These are phyloP conservation scores for Syzygium aqueum DNA, from an alignment of 345 rosid species.

Conservation along the genomic window DNA sequence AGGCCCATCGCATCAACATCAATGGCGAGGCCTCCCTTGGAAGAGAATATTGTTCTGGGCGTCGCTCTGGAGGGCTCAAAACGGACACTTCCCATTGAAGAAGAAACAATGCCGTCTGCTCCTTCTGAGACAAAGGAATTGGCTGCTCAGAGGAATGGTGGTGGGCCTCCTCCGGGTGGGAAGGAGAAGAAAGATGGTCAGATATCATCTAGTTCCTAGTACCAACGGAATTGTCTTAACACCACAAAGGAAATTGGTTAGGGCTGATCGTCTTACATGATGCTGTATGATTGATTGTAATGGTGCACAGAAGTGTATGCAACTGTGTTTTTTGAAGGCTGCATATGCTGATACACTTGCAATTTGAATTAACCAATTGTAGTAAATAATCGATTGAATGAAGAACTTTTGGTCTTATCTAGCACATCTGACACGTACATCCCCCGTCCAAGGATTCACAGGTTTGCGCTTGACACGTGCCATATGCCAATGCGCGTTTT, in stretches of 20 bases:
- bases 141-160: slow-evolving; percentile 29
- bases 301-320: slow-evolving; percentile 10
- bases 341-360: slow-evolving; percentile 2
- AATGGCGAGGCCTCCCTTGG: slow-evolving; percentile 34
- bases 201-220: slow-evolving; percentile 19
- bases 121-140: slow-evolving; percentile 46
- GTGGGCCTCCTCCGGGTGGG: slow-evolving; percentile 8
- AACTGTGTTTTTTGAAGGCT: slow-evolving; percentile 46
- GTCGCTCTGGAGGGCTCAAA: slow-evolving; percentile 88
- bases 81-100: slow-evolving; percentile 86
- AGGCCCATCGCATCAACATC: slow-evolving; percentile 8
- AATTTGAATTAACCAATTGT: background rate
- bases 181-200: slow-evolving; percentile 37
- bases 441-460: background rate
- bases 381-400: slow-evolving; percentile 16
- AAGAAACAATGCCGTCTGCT: slow-evolving; percentile 26
- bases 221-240: background rate
- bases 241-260: background rate
- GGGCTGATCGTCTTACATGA: background rate
- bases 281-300: background rate
- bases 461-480: background rate
- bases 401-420: background rate
- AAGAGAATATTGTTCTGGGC: slow-evolving; percentile 80
- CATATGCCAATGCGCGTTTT: background rate
- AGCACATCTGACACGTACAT: background rate